Conservation (phyloP, 805 yeast genomes). For the Metschnikowia baotianmanensis region DNA sequence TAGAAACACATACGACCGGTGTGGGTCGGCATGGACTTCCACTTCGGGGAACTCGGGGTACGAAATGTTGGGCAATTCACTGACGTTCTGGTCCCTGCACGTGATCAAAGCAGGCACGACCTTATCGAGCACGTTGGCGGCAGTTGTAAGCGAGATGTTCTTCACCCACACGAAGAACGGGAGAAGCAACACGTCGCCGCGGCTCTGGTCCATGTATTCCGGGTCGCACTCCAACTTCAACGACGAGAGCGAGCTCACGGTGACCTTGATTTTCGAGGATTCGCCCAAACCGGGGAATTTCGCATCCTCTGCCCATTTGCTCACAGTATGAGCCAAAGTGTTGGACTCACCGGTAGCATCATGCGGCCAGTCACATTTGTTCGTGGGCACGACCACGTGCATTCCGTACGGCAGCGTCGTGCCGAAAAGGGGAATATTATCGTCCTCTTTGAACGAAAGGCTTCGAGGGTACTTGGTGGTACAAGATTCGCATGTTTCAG, state of each 20-base stretch:
- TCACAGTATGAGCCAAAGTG: slow-evolving; percentile 46
- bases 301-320: slow-evolving; percentile 31
- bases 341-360: slow-evolving; percentile 53
- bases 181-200: slow-evolving; percentile 61
- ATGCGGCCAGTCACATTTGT: slow-evolving; percentile 79
- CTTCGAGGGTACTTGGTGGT: slow-evolving; percentile 50
- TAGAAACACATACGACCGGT: slow-evolving; percentile 56
- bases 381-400: slow-evolving; percentile 82
- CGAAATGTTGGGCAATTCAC: slow-evolving; percentile 9
- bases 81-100: slow-evolving; percentile 14
- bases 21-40: slow-evolving; percentile 28
- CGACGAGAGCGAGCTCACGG: slow-evolving; percentile 54
- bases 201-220: slow-evolving; percentile 40
- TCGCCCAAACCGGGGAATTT: slow-evolving; percentile 22
- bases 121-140: slow-evolving; percentile 41
- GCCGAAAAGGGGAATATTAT: slow-evolving; percentile 55
- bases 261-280: slow-evolving; percentile 41
- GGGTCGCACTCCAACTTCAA: slow-evolving; percentile 40
- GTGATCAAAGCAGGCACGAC: slow-evolving; percentile 43
- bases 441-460: slow-evolving; percentile 41
- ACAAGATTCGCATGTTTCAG: slow-evolving; percentile 56
- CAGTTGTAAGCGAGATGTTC: slow-evolving; percentile 45
- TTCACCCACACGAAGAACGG: slow-evolving; percentile 75
- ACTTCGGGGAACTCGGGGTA: slow-evolving; percentile 26
- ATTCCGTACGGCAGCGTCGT: slow-evolving; percentile 66